Evolutionary conservation across 257 asterid species (phyloP).

Genomic region (Capsicum chinense): DNA sequence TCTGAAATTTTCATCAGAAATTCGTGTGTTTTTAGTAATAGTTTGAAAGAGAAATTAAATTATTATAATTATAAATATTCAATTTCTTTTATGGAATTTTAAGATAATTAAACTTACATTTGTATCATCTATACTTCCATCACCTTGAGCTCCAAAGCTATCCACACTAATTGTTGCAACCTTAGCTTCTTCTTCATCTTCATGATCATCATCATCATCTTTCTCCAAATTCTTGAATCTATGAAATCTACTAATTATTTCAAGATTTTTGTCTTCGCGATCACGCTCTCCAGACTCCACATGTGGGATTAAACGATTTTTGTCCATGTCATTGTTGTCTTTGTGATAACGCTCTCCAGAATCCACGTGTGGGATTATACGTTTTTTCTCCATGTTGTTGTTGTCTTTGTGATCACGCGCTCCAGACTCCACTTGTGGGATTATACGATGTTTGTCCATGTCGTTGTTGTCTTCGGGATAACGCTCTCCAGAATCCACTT

Average conservation of each 20-base stretch:
- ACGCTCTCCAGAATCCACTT: no score
- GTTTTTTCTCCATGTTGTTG: no score
- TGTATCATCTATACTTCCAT: conserved; percentile 61
- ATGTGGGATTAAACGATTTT: no score
- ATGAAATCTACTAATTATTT: conserved; percentile 22
- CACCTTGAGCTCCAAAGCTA: conserved; percentile 64
- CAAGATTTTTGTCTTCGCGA: conserved; percentile 12
- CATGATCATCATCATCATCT: neutral
- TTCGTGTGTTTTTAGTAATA: neutral
- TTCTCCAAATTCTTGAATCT: conserved; percentile 29
- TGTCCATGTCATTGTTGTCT: no score
- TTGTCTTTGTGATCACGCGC: no score
- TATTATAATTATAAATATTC: neutral
- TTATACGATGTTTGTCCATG: no score
- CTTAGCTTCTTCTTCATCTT: conserved; percentile 24
- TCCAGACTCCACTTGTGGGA: no score
- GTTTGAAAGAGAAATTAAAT: neutral
- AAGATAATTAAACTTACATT: conserved; percentile 37
- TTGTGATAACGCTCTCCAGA: no score
- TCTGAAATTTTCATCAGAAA: neutral
- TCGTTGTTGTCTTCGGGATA: no score
- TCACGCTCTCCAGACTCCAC: neutral
- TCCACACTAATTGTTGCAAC: conserved; percentile 46
- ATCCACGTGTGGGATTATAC: no score
- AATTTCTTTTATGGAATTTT: no score